phyloP scores from a whole-genome alignment of 148 eudicot species.

The Heliosperma pusillum region DNA sequence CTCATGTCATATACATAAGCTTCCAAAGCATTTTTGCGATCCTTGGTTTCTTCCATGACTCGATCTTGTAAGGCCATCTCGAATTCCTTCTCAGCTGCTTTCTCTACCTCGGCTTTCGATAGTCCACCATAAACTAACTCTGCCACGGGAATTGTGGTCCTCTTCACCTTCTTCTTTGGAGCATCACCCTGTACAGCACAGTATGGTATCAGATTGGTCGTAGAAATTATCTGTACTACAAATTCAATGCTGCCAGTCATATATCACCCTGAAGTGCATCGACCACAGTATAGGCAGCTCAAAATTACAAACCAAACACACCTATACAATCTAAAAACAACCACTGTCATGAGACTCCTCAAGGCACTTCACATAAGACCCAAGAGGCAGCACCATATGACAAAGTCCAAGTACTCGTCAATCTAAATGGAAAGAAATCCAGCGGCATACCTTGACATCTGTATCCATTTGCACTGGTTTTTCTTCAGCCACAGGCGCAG shows the following conservation, averaged over 20 bases:
- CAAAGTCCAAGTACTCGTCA: background rate
- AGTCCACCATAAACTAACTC: conserved; percentile 73
- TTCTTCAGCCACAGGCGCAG: conserved; percentile 57
- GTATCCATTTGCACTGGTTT: conserved; percentile 80
- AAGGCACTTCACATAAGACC: background rate
- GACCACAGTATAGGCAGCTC: too few species aligned
- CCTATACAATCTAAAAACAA: too few species aligned
- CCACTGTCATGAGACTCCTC: background rate
- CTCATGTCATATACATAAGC: conserved; percentile 93
- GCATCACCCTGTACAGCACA: conserved; percentile 52
- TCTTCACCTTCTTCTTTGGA: conserved; percentile 84
- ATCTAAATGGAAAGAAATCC: background rate
- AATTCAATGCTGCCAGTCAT: background rate
- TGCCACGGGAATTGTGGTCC: conserved; percentile 51
- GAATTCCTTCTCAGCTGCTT: conserved; percentile 84
- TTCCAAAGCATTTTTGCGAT: conserved; percentile 83
- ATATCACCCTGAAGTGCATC: background rate
- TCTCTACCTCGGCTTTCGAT: conserved; percentile 55
- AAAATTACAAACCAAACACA: background rate
- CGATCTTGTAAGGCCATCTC: conserved; percentile 97
- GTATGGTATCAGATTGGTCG: background rate
- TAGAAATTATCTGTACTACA: background rate
- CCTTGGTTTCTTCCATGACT: conserved; percentile 92
- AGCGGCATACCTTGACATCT: conserved; percentile 56
- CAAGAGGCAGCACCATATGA: background rate